phyloP scores from a whole-genome alignment of 495 filamentous ascomycete species.

The Bryoglossum gracile region DNA sequence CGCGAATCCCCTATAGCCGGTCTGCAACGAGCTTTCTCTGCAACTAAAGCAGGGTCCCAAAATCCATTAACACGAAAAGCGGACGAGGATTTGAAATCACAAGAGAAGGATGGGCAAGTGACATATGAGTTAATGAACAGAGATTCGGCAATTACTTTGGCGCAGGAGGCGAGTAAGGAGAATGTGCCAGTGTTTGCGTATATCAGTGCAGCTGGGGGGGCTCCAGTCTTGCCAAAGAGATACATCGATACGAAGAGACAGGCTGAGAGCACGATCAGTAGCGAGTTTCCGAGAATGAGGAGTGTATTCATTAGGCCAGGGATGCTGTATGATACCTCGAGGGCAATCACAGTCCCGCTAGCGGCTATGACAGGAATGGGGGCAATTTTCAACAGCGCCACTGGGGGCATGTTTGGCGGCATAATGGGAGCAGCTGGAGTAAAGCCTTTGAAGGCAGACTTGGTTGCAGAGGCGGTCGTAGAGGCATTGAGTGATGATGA shows the following conservation, averaged over 20 bases:
- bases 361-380: constrained; percentile 64
- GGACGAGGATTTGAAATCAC: constrained; percentile 52
- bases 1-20: constrained; percentile 68
- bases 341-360: constrained; percentile 76
- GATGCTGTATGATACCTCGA: constrained; percentile 80
- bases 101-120: constrained; percentile 63
- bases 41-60: constrained; percentile 52
- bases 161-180: constrained; percentile 61
- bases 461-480: constrained; percentile 77
- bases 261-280: constrained; percentile 72
- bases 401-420: constrained; percentile 64
- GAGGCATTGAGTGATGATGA: constrained; percentile 66
- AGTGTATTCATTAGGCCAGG: constrained; percentile 76
- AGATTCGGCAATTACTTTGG: constrained; percentile 76
- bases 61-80: constrained; percentile 55
- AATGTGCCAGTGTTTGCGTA: constrained; percentile 69
- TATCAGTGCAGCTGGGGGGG: constrained; percentile 81
- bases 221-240: constrained; percentile 70
- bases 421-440: constrained; percentile 72
- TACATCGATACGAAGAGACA: constrained; percentile 92
- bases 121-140: constrained; percentile 99
- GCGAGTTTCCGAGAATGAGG: constrained; percentile 64
- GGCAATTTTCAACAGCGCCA: constrained; percentile 60
- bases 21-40: constrained; percentile 67
- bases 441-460: constrained; percentile 80